These are phyloP conservation scores for Plenodomus biglobosus DNA, from an alignment of 2,329 filamentous ascomycete species.

Conservation along the genomic window DNA sequence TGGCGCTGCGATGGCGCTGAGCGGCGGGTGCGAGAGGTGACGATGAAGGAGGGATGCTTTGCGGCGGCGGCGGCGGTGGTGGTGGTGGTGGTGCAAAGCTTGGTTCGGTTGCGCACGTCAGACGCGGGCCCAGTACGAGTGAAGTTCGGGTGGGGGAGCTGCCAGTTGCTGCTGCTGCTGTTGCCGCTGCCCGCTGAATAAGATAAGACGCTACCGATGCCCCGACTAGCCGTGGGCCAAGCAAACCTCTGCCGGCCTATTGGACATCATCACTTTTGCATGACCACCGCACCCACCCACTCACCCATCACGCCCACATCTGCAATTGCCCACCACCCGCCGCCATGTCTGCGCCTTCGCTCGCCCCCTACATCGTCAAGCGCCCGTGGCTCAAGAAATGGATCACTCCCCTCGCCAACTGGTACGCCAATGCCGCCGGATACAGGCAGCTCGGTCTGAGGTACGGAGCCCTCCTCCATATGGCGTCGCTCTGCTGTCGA, in stretches of 20 bases:
- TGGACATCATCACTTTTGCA: conserved; percentile 21
- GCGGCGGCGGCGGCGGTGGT: neutral
- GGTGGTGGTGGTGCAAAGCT: conserved; percentile 8
- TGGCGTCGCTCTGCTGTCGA: neutral
- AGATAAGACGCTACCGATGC: neutral
- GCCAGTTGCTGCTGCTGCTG: conserved; percentile 7
- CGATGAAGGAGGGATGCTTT: too few relatives aligned
- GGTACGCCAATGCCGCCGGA: conserved; percentile 86
- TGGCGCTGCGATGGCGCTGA: too few relatives aligned
- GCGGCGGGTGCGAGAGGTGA: too few relatives aligned
- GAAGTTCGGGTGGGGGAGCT: conserved; percentile 5
- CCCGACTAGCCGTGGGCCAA: conserved; percentile 9
- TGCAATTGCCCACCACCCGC: conserved; percentile 32
- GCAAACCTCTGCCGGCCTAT: conserved; percentile 18
- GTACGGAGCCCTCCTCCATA: conserved; percentile 55
- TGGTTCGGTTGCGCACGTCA: conserved; percentile 15
- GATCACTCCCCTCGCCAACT: conserved; percentile 79
- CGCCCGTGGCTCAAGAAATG: conserved; percentile 82
- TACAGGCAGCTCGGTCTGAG: conserved; percentile 91
- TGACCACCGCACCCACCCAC: conserved; percentile 19
- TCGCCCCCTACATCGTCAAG: conserved; percentile 76
- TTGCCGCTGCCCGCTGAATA: conserved; percentile 15
- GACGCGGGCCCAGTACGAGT: conserved; percentile 14
- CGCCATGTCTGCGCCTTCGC: conserved; percentile 69
- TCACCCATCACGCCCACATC: conserved; percentile 21